Conservation (phyloP, 179 eudicot genomes). For the Heliamphora pulchella region DNA sequence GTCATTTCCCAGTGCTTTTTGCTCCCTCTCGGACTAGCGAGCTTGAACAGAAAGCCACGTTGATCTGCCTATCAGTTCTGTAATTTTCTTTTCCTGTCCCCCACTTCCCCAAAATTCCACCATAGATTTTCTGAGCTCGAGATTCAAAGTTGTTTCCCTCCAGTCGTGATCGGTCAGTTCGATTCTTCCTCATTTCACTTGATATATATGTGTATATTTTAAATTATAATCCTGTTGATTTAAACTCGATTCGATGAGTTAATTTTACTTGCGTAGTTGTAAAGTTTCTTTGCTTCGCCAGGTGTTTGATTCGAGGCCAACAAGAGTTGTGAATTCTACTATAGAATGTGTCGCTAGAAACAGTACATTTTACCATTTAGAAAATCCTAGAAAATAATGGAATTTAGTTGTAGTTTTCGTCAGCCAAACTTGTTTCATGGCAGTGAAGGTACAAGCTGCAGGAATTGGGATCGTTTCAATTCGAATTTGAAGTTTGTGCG, state of each 20-base stretch:
- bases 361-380: slow-evolving; percentile 11
- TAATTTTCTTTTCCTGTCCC: slow-evolving; percentile 19
- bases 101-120: slow-evolving; percentile 27
- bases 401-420: slow-evolving; percentile 46
- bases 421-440: slow-evolving; percentile 42
- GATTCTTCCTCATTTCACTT: neutral
- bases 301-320: slow-evolving; percentile 23
- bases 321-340: neutral
- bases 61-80: slow-evolving; percentile 11
- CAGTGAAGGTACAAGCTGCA: slow-evolving; percentile 29
- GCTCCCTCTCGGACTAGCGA: neutral
- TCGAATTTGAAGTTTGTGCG: slow-evolving; percentile 26
- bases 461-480: slow-evolving; percentile 25
- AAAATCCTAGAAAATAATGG: slow-evolving; percentile 35
- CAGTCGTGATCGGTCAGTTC: slow-evolving; percentile 27
- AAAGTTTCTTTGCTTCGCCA: slow-evolving; percentile 4
- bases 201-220: neutral
- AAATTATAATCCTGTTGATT: neutral
- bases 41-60: slow-evolving; percentile 12
- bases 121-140: slow-evolving; percentile 30
- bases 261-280: neutral
- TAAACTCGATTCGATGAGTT: neutral
- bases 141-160: slow-evolving; percentile 9
- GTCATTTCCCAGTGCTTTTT: neutral
- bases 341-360: slow-evolving; percentile 15